Evolutionary conservation across 208 protist species (phyloP).

Genomic region (Endotrypanum monterogeii): DNA sequence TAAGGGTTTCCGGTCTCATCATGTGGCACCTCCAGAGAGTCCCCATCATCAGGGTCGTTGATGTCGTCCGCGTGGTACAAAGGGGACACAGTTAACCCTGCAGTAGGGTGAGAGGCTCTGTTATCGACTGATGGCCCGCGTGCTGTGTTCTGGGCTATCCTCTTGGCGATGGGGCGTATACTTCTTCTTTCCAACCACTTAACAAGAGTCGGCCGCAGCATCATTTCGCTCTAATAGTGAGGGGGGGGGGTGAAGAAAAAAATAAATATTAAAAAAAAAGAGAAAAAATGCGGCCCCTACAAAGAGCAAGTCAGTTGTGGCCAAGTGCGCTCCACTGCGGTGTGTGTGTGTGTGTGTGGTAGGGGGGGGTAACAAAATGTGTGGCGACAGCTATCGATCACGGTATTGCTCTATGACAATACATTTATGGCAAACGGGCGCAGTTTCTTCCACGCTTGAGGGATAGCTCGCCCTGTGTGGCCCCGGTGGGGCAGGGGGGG

Average conservation of each 20-base stretch:
- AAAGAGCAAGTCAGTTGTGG: too few relatives aligned
- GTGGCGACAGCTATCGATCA: too few relatives aligned
- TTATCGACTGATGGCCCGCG: conserved; percentile 1
- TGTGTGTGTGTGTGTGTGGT: too few relatives aligned
- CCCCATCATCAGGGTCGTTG: conserved; percentile 8
- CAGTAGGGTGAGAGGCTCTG: not conserved
- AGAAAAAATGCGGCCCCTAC: too few relatives aligned
- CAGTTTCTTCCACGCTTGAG: too few relatives aligned
- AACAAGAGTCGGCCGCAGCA: conserved; percentile 35
- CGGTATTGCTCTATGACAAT: too few relatives aligned
- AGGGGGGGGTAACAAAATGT: not conserved
- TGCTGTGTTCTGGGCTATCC: conserved; percentile 5
- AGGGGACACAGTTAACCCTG: not conserved
- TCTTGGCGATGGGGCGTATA: conserved; percentile 38
- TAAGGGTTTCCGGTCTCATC: conserved; percentile 8
- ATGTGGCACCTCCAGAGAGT: conserved; percentile 19
- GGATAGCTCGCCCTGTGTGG: too few relatives aligned
- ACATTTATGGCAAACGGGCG: too few relatives aligned
- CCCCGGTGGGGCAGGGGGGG: not conserved
- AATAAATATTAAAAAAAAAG: too few relatives aligned
- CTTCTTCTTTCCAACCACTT: conserved; percentile 29
- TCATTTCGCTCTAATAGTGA: not conserved
- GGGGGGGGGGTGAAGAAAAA: not conserved
- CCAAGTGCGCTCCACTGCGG: too few relatives aligned
- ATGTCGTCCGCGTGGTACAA: conserved; percentile 20